Percentiles rank a stretch among this genome's conserved stretches.
phyloP scores from a whole-genome alignment of 2,329 filamentous ascomycete genomes.

The Nothomitra cinnamomea region DNA sequence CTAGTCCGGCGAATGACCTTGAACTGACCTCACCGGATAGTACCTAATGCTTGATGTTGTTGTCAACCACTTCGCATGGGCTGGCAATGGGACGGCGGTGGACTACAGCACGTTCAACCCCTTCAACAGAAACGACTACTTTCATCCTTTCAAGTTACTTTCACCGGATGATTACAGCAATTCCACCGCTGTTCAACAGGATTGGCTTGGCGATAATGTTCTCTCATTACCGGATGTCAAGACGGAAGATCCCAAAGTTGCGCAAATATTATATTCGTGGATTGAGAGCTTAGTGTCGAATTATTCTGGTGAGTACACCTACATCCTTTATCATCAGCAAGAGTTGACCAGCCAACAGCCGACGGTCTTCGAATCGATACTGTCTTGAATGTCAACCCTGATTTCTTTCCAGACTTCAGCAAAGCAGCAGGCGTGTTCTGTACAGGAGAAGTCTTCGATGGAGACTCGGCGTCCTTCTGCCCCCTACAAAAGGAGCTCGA shows the following conservation, averaged over 20 bases:
- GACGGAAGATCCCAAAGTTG: constrained; percentile 15
- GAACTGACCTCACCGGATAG: constrained; percentile 5
- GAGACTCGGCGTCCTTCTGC: background rate
- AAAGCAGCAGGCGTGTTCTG: constrained; percentile 4
- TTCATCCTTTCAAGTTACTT: constrained; percentile 5
- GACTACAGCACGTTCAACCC: constrained; percentile 22
- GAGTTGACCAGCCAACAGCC: background rate
- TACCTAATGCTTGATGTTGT: constrained; percentile 24
- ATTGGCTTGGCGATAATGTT: constrained; percentile 14
- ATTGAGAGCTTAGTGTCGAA: constrained; percentile 8
- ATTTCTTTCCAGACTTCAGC: constrained; percentile 1
- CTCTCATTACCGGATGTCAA: constrained; percentile 16
- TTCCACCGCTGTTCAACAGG: background rate
- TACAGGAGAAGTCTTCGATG: constrained; percentile 1
- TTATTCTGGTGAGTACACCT: background rate
- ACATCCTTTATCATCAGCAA: background rate
- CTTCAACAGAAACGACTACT: constrained; percentile 21
- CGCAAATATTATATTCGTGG: constrained; percentile 13
- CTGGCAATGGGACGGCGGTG: constrained; percentile 14
- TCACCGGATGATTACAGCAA: background rate
- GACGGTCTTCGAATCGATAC: constrained; percentile 3
- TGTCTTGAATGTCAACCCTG: constrained; percentile 2
- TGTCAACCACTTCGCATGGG: constrained; percentile 22
- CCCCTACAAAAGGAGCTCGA: background rate
- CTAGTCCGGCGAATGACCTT: background rate